Conservation (phyloP, 768 basidiomycete species). For the Strobilomyces confusus region DNA sequence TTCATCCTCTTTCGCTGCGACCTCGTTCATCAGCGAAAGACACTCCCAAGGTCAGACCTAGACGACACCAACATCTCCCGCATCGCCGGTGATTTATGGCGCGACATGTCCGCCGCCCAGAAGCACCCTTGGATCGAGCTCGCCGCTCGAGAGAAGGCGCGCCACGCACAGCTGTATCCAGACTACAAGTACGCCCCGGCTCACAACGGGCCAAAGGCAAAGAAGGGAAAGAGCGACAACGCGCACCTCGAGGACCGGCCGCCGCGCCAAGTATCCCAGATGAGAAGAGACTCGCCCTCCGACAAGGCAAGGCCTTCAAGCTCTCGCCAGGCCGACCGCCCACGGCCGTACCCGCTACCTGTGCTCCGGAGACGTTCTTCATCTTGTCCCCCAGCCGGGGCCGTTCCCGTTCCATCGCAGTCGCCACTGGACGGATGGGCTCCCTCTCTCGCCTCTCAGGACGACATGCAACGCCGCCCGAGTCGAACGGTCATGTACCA, state of each 20-base stretch:
- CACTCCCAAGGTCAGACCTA: slow-evolving; percentile 50
- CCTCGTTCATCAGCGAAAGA: slow-evolving; percentile 59
- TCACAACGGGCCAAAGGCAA: slow-evolving; percentile 17
- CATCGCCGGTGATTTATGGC: slow-evolving; percentile 66
- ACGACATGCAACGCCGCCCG: slow-evolving; percentile 34
- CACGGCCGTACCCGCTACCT: slow-evolving; percentile 22
- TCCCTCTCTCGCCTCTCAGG: slow-evolving; percentile 22
- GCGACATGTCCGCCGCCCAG: slow-evolving; percentile 43
- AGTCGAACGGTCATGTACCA: slow-evolving; percentile 34
- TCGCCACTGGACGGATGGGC: slow-evolving; percentile 15
- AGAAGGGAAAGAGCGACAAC: slow-evolving; percentile 17
- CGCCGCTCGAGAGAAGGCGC: slow-evolving; percentile 46
- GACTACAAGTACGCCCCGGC: slow-evolving; percentile 41
- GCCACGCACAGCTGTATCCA: slow-evolving; percentile 39
- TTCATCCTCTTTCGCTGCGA: slow-evolving; percentile 80
- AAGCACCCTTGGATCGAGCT: slow-evolving; percentile 49
- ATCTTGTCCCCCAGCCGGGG: slow-evolving; percentile 39
- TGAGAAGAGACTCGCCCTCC: background rate
- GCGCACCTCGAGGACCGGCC: slow-evolving; percentile 7
- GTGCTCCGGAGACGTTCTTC: slow-evolving; percentile 34
- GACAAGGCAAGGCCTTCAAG: slow-evolving; percentile 1
- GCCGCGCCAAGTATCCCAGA: slow-evolving; percentile 9
- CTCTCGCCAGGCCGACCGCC: slow-evolving; percentile 15
- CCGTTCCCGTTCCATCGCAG: slow-evolving; percentile 24
- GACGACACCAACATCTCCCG: slow-evolving; percentile 69